Evolutionary conservation across 192 early-diverging fungal species (phyloP).

Genomic region (Coemansia reversa): DNA sequence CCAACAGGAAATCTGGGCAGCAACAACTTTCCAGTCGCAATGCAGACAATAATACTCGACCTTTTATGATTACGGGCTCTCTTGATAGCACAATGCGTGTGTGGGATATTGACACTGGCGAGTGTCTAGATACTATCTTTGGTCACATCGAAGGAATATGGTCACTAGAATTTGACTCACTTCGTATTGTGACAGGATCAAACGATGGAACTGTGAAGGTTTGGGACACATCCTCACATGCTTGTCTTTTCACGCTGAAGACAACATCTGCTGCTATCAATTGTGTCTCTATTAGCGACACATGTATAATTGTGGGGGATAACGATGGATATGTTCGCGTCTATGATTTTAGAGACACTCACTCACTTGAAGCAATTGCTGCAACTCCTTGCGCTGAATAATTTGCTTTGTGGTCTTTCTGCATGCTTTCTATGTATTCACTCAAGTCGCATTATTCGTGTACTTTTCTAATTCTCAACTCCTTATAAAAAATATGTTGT

Average conservation of each 20-base stretch:
- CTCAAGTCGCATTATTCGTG: neutral
- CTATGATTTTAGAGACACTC: constrained; percentile 73
- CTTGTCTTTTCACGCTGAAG: constrained; percentile 66
- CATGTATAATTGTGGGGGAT: constrained; percentile 79
- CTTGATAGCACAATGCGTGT: constrained; percentile 86
- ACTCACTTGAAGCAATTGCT: neutral
- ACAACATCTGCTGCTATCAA: constrained; percentile 74
- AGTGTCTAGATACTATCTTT: constrained; percentile 73
- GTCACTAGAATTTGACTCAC: constrained; percentile 76
- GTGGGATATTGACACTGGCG: constrained; percentile 85
- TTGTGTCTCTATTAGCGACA: constrained; percentile 82
- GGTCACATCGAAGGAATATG: constrained; percentile 81
- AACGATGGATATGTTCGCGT: constrained; percentile 80
- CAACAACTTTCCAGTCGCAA: neutral
- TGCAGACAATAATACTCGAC: constrained; percentile 21
- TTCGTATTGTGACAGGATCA: constrained; percentile 66
- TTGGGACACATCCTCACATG: constrained; percentile 69
- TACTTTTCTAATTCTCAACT: neutral
- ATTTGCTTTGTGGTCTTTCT: too few species aligned
- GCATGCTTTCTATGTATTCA: neutral
- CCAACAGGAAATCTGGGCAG: neutral
- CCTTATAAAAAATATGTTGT: neutral
- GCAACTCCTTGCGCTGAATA: neutral
- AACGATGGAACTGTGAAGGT: constrained; percentile 73
- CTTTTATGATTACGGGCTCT: constrained; percentile 75